Evolutionary conservation across 495 filamentous ascomycete species (phyloP), one percentile per base, ranked within the genome.

Genomic region (Penicillium antarcticum): DNA sequence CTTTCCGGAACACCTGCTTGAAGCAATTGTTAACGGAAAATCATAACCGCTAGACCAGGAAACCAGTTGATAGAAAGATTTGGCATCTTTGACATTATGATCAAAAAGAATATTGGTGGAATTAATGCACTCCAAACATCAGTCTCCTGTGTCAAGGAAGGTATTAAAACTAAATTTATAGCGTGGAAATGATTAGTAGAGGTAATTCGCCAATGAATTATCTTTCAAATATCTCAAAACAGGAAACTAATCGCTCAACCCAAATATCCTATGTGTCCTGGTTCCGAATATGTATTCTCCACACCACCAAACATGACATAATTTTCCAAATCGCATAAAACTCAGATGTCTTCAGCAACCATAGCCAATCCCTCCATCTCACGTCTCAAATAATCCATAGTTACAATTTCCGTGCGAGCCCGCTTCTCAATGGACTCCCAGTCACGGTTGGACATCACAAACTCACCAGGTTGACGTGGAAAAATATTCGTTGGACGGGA

Each of bases 1-100:
- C 55, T 58, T 59, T 48, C 52, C 48, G 54, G 46, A 49, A 49
- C 47, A 49, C n/a, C 2, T 39, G 47, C 47, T 17, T 33, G 18
- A 24, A 7, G 47, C 47, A 49, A 14, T 49, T 49, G 47, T 49
- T 49, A 49, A 49, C 47, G 47, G 47, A 49, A 49, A 49, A 49
- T 49, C 47, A 49, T 49, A 49, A 49, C 47, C 47, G 47, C 47
- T 49, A 49, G 47, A 49, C 47, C 47, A 49, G 36, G 47, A 49
- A 49, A 49, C 47, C 34, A 31, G 1, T 33, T 37, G 16, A 33
- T 49, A 9, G 7, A 23, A 41, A 10, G 1, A 1, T 1, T 2
- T 2, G 1, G n/a, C 14, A 33, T 1, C 5, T 32, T 39, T 48
- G 45, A 23, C 13, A 32, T 21, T 18, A 47, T 31, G 8, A 36